A percentile compares a stretch with the other conserved stretches of the same genome.
Conservation (phyloP, 2,329 filamentous ascomycete genomes). For the Neonectria neomacrospora region DNA sequence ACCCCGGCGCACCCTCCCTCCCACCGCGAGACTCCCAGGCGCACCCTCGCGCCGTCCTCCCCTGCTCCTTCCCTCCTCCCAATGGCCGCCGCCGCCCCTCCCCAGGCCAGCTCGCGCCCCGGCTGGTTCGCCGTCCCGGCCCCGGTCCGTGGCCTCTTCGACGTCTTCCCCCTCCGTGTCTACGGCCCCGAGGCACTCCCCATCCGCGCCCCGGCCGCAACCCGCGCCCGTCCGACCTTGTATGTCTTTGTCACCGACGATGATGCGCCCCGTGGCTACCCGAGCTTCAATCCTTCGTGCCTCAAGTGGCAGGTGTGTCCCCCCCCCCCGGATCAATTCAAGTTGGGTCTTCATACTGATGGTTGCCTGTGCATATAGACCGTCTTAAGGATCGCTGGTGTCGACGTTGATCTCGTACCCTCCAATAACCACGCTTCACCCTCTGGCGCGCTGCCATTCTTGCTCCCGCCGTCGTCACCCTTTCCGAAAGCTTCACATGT, state of each 20-base stretch:
- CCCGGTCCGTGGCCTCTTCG: slow-evolving; percentile 85
- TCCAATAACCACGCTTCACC: slow-evolving; percentile 96
- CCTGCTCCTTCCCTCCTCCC: not conserved
- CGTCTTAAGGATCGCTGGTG: slow-evolving; percentile 80
- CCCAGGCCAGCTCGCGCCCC: slow-evolving; percentile 19
- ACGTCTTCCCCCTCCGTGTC: slow-evolving; percentile 80
- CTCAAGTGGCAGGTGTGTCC: slow-evolving; percentile 90
- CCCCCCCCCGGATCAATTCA: not conserved
- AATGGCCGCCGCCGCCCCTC: slow-evolving; percentile 34
- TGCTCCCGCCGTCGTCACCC: slow-evolving; percentile 66
- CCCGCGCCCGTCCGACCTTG: slow-evolving; percentile 64
- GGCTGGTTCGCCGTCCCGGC: slow-evolving; percentile 71
- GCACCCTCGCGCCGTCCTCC: not conserved
- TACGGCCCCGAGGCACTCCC: slow-evolving; percentile 83
- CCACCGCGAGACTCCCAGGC: not conserved
- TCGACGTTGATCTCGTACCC: slow-evolving; percentile 73
- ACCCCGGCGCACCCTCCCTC: not conserved
- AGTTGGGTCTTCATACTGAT: slow-evolving; percentile 3
- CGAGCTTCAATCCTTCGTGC: slow-evolving; percentile 92
- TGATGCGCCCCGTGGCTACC: slow-evolving; percentile 69
- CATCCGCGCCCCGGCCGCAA: slow-evolving; percentile 59
- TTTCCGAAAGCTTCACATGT: slow-evolving; percentile 61
- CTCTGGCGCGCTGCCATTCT: slow-evolving; percentile 86
- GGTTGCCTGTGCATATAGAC: slow-evolving; percentile 62
- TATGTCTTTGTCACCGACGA: slow-evolving; percentile 79